Evolutionary conservation across 2,329 filamentous ascomycete genomes (phyloP), one percentile per base, ranked within the genome.

Genomic region (Gnomoniopsis smithogilvyi): DNA sequence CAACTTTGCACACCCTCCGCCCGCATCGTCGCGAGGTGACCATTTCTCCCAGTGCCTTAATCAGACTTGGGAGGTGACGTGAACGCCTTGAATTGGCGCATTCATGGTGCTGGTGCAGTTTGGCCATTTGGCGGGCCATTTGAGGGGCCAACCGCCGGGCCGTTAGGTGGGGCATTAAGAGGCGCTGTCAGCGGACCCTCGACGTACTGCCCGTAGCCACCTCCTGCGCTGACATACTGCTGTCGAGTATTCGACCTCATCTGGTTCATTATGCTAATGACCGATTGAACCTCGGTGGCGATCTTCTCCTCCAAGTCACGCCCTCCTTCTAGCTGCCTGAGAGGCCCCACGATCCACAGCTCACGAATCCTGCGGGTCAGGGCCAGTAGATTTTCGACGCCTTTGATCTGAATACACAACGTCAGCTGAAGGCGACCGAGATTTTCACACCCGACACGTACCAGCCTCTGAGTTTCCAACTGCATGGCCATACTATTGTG

Each of bases 291-390:
- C 58, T 73, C 71, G 10, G 62, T 63, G 48, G 73, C 73, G 51
- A 73, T 70, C 15, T 49, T 61, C 47, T 72, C 64, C 57, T 72
- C 70, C 26, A 70, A 71, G 63, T 74, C 70, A 48, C 66, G 69
- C 54, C 76, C 73, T 41, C 75, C 75, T 52, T 79, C 76, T 3
- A 77, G 72, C 49, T 69, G 72, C 58, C 73, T 73, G 24, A 82
- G 68, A 1, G 79, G 74, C 2, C 80, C 80, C 57, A 76, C 73
- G 12, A 80, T 72, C 78, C 79, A 81, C 24, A 82, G 70, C 56
- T 78, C 74, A 63, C 80, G 79, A 58, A 83, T 71, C 62, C 78
- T 75, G 41, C 79, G 75, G 19, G 73, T 80, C 14, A 83, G 69
- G 30, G 70, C 67, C 3, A 81, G 71, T 3, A 83, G 70, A 59